These are phyloP conservation scores for Russula emetica DNA, from an alignment of 768 basidiomycete genomes.

Conservation along the genomic window DNA sequence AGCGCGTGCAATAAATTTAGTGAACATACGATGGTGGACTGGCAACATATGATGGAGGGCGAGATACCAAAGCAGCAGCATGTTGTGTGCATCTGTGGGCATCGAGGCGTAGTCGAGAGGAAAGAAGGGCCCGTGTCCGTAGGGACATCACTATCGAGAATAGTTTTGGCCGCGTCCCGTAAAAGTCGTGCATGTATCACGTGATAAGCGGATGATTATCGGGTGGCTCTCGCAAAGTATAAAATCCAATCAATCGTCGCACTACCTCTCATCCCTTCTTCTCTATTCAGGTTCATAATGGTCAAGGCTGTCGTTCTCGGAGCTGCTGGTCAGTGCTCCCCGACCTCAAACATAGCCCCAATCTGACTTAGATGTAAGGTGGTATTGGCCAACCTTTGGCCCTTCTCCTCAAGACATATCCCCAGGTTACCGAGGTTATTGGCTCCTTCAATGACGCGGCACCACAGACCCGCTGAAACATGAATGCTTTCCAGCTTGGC, in stretches of 20 bases:
- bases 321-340: constrained; percentile 65
- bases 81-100: constrained; percentile 1
- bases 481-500: constrained; percentile 50
- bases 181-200: background rate
- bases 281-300: constrained; percentile 36
- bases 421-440: constrained; percentile 68
- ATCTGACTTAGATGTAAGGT: constrained; percentile 43
- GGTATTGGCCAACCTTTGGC: constrained; percentile 97
- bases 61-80: constrained; percentile 2
- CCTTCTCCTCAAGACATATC: constrained; percentile 84
- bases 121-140: background rate
- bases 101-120: background rate
- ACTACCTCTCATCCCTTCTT: constrained; percentile 1
- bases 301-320: constrained; percentile 93
- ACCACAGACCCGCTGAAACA: background rate
- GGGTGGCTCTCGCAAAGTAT: constrained; percentile 1
- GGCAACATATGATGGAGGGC: background rate
- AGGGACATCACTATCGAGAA: background rate
- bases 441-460: background rate
- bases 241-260: background rate
- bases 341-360: background rate
- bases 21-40: background rate
- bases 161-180: background rate
- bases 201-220: constrained; percentile 2
- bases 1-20: too few relatives aligned